phyloP scores from a whole-genome alignment of 2,329 filamentous ascomycete species.

The Myriosclerotinia duriaeana region DNA sequence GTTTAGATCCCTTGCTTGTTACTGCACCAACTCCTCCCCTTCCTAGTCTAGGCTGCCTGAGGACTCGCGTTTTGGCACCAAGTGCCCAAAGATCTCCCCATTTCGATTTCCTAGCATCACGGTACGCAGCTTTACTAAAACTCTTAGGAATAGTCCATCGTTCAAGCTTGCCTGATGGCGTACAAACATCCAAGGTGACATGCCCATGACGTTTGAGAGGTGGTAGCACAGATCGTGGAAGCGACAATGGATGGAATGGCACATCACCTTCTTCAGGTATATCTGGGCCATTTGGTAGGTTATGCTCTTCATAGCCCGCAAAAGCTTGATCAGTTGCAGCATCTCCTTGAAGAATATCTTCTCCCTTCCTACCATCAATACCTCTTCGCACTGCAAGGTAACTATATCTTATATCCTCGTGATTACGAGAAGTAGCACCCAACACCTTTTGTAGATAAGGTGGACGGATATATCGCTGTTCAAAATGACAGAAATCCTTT shows the following conservation, averaged over 20 bases:
- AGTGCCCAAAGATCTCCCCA: conserved; percentile 98
- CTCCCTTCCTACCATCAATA: conserved; percentile 48
- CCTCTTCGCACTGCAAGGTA: conserved; percentile 86
- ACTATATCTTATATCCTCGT: conserved; percentile 88
- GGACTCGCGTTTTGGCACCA: conserved; percentile 81
- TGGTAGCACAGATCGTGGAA: conserved; percentile 75
- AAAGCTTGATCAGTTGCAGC: conserved; percentile 67
- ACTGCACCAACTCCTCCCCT: conserved; percentile 35
- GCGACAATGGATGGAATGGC: conserved; percentile 57
- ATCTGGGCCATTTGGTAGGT: conserved; percentile 35
- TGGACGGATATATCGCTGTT: conserved; percentile 83
- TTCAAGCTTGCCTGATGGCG: conserved; percentile 78
- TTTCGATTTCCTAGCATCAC: conserved; percentile 81
- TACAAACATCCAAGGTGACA: conserved; percentile 88
- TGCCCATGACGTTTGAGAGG: conserved; percentile 88
- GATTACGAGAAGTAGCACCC: conserved; percentile 67
- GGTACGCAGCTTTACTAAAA: conserved; percentile 79
- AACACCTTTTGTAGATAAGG: conserved; percentile 77
- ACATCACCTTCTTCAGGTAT: conserved; percentile 29
- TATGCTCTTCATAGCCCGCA: conserved; percentile 62
- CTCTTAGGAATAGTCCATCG: conserved; percentile 89
- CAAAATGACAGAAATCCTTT: conserved; percentile 89
- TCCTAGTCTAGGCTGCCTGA: conserved; percentile 61
- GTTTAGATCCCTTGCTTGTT: conserved; percentile 39
- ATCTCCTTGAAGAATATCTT: conserved; percentile 50